Base-by-base conservation (phyloP, 306 rosid genomes). In the Parietaria judaica region DNA sequence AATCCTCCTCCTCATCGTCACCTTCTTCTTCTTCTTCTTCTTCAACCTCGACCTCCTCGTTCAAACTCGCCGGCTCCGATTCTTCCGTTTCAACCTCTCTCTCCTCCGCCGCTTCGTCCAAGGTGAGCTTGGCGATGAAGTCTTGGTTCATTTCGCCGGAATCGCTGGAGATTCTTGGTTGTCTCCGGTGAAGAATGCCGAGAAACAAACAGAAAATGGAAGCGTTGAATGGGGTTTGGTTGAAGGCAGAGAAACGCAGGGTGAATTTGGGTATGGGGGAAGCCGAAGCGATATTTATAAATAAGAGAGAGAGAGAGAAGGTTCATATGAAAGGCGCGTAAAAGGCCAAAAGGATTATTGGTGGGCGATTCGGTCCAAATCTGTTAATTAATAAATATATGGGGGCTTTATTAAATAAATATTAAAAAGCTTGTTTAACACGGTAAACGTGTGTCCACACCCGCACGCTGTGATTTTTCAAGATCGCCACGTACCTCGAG, bases 1-100 rank as follows among this genome's bases (percentile, higher is more conserved):
- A 92, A 48, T 92, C 95, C 3, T 83, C 95, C 0, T n/a, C n/a
- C n/a, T n/a, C n/a, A n/a, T 78, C 95, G 0, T 74, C 81, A 0
- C 70, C 71, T 3, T 66, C 80, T 1, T 61, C 58, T 5, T 23
- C 53, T 6, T 52, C 67, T 0, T 58, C 72, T 0, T 72, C 66
- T 0, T 11, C 47, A 17, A 0, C 43, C 6, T 36, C 34, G 6
- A 5, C 48, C 36, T 67, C 8, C 36, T 51, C 45, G 13, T 63
- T 53, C n/a, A 8, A 35, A 56, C 3, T 13, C 0, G 31, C 51
- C 51, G 17, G 36, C 36, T 13, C 31, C 23, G 51, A 61, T n/a
- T n/a, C n/a, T n/a, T n/a, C n/a, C n/a, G n/a, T n/a, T 52, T 57
- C 53, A 36, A 8, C n/a, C 39, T 6, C 68, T 39, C 44, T 39